Evolutionary conservation across 345 rosid species (phyloP).

Genomic region (Diplotaxis tenuifolia): DNA sequence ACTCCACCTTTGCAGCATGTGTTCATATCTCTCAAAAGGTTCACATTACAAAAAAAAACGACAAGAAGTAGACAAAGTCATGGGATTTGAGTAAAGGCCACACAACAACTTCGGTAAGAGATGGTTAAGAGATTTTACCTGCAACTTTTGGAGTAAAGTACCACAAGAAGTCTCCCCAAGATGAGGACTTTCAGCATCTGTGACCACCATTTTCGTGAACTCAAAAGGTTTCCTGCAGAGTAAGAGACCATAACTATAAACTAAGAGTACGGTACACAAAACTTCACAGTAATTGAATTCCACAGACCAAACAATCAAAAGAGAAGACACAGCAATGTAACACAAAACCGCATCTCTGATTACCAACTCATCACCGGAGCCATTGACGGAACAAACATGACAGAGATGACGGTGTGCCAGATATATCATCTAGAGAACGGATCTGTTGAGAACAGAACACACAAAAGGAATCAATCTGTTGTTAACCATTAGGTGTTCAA

Average conservation of each 20-base stretch:
- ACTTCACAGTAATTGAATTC: not conserved
- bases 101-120: not conserved
- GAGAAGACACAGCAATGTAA: too few relatives aligned
- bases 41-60: too few relatives aligned
- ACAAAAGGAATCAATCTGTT: constrained; percentile 70
- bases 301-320: not conserved
- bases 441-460: too few relatives aligned
- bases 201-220: constrained; percentile 55
- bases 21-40: too few relatives aligned
- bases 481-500: constrained; percentile 7
- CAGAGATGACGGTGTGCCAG: constrained; percentile 26
- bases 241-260: too few relatives aligned
- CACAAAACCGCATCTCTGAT: too few relatives aligned
- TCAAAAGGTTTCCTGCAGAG: constrained; percentile 38
- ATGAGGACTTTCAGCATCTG: constrained; percentile 70
- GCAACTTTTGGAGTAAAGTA: constrained; percentile 80
- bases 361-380: too few relatives aligned
- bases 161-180: constrained; percentile 88
- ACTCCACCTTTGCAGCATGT: too few relatives aligned
- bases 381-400: too few relatives aligned
- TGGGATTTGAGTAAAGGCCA: not conserved
- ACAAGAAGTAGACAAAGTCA: too few relatives aligned
- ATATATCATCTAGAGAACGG: constrained; percentile 77
- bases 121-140: constrained; percentile 46
- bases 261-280: not conserved